Conservation (phyloP, 106 monocot genomes). For the Gastrodia elata region DNA sequence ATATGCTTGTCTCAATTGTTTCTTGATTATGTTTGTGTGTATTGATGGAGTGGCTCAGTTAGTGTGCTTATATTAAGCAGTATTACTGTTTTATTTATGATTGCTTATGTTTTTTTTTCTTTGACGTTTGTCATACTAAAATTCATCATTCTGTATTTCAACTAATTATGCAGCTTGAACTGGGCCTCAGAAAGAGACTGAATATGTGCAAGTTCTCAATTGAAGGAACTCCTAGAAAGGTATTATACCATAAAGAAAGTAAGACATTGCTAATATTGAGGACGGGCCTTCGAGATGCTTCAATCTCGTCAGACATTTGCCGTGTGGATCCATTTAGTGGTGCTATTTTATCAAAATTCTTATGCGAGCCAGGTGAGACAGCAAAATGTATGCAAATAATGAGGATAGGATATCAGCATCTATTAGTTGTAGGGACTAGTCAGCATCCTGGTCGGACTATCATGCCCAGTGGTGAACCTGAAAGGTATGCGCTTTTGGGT, state of each 20-base stretch:
- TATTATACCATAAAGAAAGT: conserved; percentile 75
- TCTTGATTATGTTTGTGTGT: neutral
- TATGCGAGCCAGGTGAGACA: conserved; percentile 61
- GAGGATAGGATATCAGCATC: conserved; percentile 58
- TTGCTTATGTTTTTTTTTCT: neutral
- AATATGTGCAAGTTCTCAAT: conserved; percentile 71
- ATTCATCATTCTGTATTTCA: neutral
- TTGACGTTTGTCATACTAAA: neutral
- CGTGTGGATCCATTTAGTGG: conserved; percentile 75
- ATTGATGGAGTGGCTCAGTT: neutral
- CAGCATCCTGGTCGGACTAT: conserved; percentile 38
- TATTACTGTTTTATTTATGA: neutral
- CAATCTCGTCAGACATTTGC: conserved; percentile 73
- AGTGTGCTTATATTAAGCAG: neutral
- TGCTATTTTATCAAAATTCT: conserved; percentile 46
- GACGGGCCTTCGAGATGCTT: conserved; percentile 37
- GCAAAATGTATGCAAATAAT: conserved; percentile 90
- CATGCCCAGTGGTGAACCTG: conserved; percentile 91
- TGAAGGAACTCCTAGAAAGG: conserved; percentile 73
- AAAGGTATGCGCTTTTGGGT: conserved; percentile 43
- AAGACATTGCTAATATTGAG: conserved; percentile 74
- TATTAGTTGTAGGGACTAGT: conserved; percentile 87
- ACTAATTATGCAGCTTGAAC: conserved; percentile 60
- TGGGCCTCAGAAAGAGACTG: conserved; percentile 66
- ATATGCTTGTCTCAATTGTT: neutral